These are phyloP conservation scores for Saxophila tyrrhenica DNA, from an alignment of 495 filamentous ascomycete genomes.

Conservation along the genomic window DNA sequence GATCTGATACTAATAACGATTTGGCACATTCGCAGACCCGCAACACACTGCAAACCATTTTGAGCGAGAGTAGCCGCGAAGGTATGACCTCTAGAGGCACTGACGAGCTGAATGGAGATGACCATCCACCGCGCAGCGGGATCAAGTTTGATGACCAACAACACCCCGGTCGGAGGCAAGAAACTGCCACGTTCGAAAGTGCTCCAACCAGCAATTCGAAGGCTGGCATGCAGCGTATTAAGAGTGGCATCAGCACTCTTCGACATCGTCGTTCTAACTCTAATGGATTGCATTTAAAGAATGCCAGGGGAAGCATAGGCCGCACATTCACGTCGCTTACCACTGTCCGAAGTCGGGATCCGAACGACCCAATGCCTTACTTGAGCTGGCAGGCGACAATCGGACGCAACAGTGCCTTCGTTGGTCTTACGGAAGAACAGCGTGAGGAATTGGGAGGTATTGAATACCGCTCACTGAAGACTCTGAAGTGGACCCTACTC, in stretches of 20 bases:
- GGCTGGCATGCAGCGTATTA: neutral
- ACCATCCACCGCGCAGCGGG: constrained; percentile 29
- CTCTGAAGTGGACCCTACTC: constrained; percentile 63
- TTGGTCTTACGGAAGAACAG: constrained; percentile 79
- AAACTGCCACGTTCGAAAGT: neutral
- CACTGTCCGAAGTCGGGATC: constrained; percentile 31
- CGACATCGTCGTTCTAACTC: constrained; percentile 3
- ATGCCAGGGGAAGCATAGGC: constrained; percentile 7
- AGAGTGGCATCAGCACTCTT: constrained; percentile 3
- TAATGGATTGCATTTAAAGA: neutral
- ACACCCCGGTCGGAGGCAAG: constrained; percentile 19
- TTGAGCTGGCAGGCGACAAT: constrained; percentile 88
- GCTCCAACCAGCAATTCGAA: neutral
- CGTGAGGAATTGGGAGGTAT: constrained; percentile 88
- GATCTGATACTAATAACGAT: constrained; percentile 25
- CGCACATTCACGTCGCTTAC: constrained; percentile 29
- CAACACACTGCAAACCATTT: neutral
- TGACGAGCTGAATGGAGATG: constrained; percentile 27
- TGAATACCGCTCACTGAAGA: constrained; percentile 85
- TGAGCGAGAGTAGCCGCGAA: neutral
- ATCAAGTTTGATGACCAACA: constrained; percentile 41
- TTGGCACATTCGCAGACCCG: constrained; percentile 6
- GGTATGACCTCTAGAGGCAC: neutral
- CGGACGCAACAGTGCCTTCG: constrained; percentile 82
- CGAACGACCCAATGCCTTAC: constrained; percentile 57